phyloP scores from a whole-genome alignment of 1,139 yeast genomes.

The Hyphopichia pseudoburtonii region DNA sequence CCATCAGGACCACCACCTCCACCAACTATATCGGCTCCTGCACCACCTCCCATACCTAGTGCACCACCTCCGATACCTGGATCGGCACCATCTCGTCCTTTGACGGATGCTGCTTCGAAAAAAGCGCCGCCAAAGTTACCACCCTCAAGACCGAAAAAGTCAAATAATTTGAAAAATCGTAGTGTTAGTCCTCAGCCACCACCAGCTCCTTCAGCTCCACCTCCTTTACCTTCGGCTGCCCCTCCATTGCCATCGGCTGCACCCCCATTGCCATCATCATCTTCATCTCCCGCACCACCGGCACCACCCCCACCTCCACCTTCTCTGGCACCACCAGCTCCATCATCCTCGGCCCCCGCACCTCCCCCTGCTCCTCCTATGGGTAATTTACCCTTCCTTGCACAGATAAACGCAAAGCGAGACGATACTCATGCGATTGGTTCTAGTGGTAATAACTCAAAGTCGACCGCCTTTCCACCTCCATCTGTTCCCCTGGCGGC shows the following conservation, averaged over 20 bases:
- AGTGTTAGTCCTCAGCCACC: slow-evolving; percentile 14
- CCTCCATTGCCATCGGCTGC: slow-evolving; percentile 34
- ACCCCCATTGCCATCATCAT: slow-evolving; percentile 30
- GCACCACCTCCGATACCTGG: slow-evolving; percentile 16
- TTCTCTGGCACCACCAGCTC: slow-evolving; percentile 14
- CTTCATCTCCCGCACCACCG: slow-evolving; percentile 19
- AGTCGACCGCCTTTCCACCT: slow-evolving; percentile 9
- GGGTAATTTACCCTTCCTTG: slow-evolving; percentile 47
- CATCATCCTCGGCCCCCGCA: slow-evolving; percentile 16
- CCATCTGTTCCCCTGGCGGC: slow-evolving; percentile 11
- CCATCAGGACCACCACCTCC: slow-evolving; percentile 11
- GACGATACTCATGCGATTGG: slow-evolving; percentile 64
- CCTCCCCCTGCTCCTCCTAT: slow-evolving; percentile 21
- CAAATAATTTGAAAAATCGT: slow-evolving; percentile 27
- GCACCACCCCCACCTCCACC: slow-evolving; percentile 24
- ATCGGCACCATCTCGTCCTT: slow-evolving; percentile 12
- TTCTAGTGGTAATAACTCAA: slow-evolving; percentile 9
- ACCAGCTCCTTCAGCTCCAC: slow-evolving; percentile 19
- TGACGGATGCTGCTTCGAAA: slow-evolving; percentile 22
- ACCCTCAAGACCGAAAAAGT: slow-evolving; percentile 30
- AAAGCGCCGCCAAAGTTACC: slow-evolving; percentile 34
- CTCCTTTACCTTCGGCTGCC: slow-evolving; percentile 14
- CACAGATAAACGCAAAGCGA: slow-evolving; percentile 56
- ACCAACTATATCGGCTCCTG: slow-evolving; percentile 17
- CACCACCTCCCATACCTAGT: slow-evolving; percentile 16